Evolutionary conservation across 208 protist genomes (phyloP).

Genomic region (Leishmania guyanensis): DNA sequence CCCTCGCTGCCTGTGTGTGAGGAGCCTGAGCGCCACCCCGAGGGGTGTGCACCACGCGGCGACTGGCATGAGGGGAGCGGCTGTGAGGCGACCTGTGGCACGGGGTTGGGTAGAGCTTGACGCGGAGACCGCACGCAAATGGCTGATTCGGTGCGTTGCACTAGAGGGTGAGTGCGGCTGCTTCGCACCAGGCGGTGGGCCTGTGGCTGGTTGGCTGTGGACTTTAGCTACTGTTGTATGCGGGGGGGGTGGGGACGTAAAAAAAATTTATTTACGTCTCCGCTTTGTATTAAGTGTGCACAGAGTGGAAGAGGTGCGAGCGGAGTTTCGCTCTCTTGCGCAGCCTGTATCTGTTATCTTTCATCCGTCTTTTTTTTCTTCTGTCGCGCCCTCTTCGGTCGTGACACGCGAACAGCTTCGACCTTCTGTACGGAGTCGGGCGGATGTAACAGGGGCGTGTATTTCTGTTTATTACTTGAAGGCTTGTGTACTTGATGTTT

Average conservation of each 20-base stretch:
- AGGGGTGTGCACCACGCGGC: background rate
- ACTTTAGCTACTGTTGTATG: background rate
- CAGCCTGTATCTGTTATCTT: background rate
- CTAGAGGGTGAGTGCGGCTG: background rate
- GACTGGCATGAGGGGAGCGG: background rate
- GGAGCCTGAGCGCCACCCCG: background rate
- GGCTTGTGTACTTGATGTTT: background rate
- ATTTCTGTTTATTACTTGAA: conserved; percentile 7
- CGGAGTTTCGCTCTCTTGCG: background rate
- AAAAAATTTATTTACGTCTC: background rate
- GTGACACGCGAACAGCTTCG: background rate
- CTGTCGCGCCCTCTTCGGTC: background rate
- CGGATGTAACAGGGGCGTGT: background rate
- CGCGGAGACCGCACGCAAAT: background rate
- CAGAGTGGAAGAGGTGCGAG: background rate
- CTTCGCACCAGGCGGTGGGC: background rate
- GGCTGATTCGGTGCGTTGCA: background rate
- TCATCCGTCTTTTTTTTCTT: background rate
- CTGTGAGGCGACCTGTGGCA: background rate
- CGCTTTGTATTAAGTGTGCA: background rate
- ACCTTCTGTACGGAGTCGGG: background rate
- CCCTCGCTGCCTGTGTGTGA: background rate
- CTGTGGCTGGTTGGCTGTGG: background rate
- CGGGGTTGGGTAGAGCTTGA: background rate
- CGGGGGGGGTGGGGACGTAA: background rate